phyloP scores from a whole-genome alignment of 805 yeast species.

The Brettanomyces nanus region DNA sequence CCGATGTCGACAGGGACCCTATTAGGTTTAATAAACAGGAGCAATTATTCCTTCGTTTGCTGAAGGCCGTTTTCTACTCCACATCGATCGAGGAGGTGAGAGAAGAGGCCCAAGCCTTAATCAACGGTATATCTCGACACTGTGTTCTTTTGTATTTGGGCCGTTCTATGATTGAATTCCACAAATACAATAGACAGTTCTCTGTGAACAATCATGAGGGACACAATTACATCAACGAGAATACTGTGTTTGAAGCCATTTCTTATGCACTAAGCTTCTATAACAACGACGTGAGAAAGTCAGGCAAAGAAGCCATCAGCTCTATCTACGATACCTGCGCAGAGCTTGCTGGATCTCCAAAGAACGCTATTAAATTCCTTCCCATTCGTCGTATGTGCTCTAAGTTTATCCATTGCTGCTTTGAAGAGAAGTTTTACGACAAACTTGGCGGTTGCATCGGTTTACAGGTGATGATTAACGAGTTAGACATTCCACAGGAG shows the following conservation, averaged over 20 bases:
- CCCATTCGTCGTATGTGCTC: constrained; percentile 69
- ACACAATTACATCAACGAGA: constrained; percentile 55
- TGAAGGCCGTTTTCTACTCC: constrained; percentile 69
- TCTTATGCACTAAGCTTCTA: constrained; percentile 75
- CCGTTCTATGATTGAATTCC: constrained; percentile 58
- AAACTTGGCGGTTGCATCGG: constrained; percentile 90
- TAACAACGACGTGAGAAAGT: constrained; percentile 56
- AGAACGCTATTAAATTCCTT: constrained; percentile 63
- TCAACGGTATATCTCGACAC: constrained; percentile 68
- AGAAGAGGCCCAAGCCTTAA: constrained; percentile 55
- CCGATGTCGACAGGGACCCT: constrained; percentile 38
- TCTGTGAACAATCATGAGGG: constrained; percentile 79
- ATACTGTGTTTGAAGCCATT: constrained; percentile 65
- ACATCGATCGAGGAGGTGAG: constrained; percentile 65
- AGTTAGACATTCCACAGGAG: constrained; percentile 53
- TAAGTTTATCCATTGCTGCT: constrained; percentile 84
- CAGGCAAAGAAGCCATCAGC: constrained; percentile 62
- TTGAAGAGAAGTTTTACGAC: constrained; percentile 76
- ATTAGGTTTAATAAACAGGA: constrained; percentile 52
- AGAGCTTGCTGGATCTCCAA: constrained; percentile 57
- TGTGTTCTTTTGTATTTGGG: constrained; percentile 72
- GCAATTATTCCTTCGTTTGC: constrained; percentile 50
- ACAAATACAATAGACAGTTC: constrained; percentile 62
- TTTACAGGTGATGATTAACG: constrained; percentile 61
- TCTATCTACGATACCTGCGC: constrained; percentile 53